These are phyloP conservation scores for Ogataea kodamae DNA, from an alignment of 805 yeast genomes.

Conservation along the genomic window DNA sequence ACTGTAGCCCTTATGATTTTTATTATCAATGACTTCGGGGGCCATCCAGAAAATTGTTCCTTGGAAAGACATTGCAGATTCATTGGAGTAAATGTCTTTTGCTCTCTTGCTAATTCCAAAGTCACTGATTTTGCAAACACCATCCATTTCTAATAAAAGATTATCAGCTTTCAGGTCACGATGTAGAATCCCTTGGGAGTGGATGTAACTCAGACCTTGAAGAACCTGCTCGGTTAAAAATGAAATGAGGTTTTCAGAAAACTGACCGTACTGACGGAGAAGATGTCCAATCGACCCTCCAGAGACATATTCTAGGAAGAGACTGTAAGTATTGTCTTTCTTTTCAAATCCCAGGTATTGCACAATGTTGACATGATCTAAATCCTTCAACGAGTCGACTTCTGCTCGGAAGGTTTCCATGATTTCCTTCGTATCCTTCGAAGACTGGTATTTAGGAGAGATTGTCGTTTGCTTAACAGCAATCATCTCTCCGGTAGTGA, in stretches of 20 bases:
- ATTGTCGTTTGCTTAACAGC: constrained; percentile 94
- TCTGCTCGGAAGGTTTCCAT: constrained; percentile 84
- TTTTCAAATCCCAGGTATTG: constrained; percentile 94
- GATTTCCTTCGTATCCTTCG: constrained; percentile 52
- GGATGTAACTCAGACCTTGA: constrained; percentile 82
- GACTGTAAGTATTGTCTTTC: constrained; percentile 66
- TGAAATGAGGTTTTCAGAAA: constrained; percentile 72
- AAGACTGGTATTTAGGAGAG: constrained; percentile 41
- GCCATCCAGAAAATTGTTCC: constrained; percentile 99
- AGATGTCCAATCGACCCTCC: constrained; percentile 95
- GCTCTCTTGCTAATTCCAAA: constrained; percentile 92
- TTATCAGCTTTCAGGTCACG: constrained; percentile 96
- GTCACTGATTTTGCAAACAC: constrained; percentile 92
- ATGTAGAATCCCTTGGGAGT: constrained; percentile 81
- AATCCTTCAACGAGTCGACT: constrained; percentile 88
- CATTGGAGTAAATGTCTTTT: constrained; percentile 80
- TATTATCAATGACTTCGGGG: constrained; percentile 92
- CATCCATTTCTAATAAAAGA: constrained; percentile 81
- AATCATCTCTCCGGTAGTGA: constrained; percentile 97
- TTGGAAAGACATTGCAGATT: constrained; percentile 89
- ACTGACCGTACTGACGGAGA: constrained; percentile 75
- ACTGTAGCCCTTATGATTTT: constrained; percentile 84
- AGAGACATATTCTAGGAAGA: constrained; percentile 93
- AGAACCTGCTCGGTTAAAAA: constrained; percentile 77
- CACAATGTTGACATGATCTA: constrained; percentile 91